Evolutionary conservation across 2,329 filamentous ascomycete genomes (phyloP).

Genomic region (Zarea fungicola): DNA sequence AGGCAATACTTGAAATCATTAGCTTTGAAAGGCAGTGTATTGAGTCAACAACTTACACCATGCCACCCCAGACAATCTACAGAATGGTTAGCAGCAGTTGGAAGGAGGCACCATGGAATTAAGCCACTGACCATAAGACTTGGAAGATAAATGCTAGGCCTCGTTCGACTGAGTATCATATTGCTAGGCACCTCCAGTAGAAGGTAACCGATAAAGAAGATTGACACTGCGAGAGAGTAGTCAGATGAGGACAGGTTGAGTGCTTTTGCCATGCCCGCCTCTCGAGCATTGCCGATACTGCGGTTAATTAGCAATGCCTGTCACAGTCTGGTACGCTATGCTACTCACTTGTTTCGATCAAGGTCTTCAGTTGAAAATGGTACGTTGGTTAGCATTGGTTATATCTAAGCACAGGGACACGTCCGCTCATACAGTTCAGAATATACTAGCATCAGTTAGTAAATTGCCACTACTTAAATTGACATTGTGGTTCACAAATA

Average conservation of each 20-base stretch:
- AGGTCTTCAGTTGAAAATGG: neutral
- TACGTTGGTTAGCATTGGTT: too few relatives aligned
- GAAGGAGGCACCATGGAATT: neutral
- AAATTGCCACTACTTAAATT: neutral
- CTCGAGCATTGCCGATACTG: slow-evolving; percentile 14
- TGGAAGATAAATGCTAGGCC: slow-evolving; percentile 10
- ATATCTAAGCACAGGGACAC: too few relatives aligned
- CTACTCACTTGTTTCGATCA: slow-evolving; percentile 2
- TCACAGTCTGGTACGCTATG: neutral
- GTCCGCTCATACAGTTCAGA: neutral
- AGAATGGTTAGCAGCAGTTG: neutral
- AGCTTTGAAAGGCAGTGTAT: neutral
- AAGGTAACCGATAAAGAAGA: slow-evolving; percentile 41
- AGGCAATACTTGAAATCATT: neutral
- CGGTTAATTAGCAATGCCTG: neutral
- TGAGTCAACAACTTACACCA: neutral
- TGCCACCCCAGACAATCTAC: neutral
- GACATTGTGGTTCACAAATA: neutral
- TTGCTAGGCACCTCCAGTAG: slow-evolving; percentile 60
- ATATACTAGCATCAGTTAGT: neutral
- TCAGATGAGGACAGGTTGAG: slow-evolving; percentile 5
- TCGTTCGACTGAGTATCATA: slow-evolving; percentile 44
- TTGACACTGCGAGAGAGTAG: slow-evolving; percentile 12
- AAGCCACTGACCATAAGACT: slow-evolving; percentile 5
- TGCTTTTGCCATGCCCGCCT: slow-evolving; percentile 12